Base-by-base conservation (phyloP, 1,284 basidiomycete species). In the Tremellales sp. region DNA sequence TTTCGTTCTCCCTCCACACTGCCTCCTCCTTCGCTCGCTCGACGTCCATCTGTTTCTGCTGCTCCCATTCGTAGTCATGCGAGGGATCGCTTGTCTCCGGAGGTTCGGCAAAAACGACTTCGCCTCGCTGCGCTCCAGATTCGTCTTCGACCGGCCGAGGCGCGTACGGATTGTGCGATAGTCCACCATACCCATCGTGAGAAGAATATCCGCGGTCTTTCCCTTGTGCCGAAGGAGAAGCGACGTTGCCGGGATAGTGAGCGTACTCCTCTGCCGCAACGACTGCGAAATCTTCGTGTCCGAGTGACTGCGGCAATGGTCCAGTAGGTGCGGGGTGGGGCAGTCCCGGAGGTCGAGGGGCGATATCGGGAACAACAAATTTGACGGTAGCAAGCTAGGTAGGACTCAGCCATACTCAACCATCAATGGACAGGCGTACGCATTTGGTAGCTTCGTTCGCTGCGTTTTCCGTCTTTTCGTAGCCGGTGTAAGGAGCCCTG, bases 401-500 rank as follows among this genome's bases (percentile, higher is more conserved):
- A 6, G 12, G 8, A 16, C 8, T 10, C 13, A 39, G 37, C 8
- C 18, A 9, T 8, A 40, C 40, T 26, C n/a, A n/a, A n/a, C n/a
- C n/a, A n/a, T n/a, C n/a, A n/a, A n/a, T 25, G 9, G n/a, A 6
- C 39, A 19, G 22, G 57, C 63, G 55, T 45, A 68, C 66, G 53
- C 68, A 76, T 52, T 78, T 79, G 53, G 81, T 74, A 1, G 85
- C 83, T 56, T 90, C 85, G 5, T 74, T 71, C 7, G 84, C 76
- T 3, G 85, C 74, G 38, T 75, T 73, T 45, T 83, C 79, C 0
- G 83, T 83, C 54, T 78, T 80, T 41, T 77, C 63, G 63, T 58
- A 84, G 19, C 73, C 72, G 16, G 75, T 76, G 68, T 94, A 95
- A 50, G 84, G 78, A 5, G 80, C 77, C 5, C 92, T 80, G 3